Evolutionary conservation across 768 basidiomycete species (phyloP).

Genomic region (Leccinum obscurum): DNA sequence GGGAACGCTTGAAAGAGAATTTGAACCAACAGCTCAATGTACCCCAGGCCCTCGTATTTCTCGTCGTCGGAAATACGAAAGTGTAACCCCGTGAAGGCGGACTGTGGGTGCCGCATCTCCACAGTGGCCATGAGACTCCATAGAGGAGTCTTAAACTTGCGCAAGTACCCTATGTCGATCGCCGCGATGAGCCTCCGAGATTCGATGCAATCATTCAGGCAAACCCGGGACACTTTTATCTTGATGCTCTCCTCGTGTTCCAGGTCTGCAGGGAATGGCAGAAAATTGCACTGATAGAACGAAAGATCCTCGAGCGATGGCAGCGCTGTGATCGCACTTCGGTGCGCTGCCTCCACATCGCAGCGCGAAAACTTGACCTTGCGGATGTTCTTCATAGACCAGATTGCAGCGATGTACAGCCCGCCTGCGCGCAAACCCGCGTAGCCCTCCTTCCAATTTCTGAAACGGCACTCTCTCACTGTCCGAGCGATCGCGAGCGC

Average conservation of each 20-base stretch:
- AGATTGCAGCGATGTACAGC: constrained; percentile 2
- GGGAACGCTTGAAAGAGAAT: background rate
- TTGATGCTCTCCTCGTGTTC: background rate
- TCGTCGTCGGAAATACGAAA: background rate
- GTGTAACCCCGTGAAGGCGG: background rate
- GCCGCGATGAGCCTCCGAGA: background rate
- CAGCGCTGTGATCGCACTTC: constrained; percentile 15
- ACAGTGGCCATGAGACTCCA: background rate
- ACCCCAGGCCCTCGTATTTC: background rate
- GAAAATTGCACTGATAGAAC: constrained; percentile 5
- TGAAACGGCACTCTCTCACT: constrained; percentile 4
- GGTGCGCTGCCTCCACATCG: constrained; percentile 15
- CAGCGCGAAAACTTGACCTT: constrained; percentile 11
- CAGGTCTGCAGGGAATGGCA: too few species aligned
- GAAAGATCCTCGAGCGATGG: constrained; percentile 17
- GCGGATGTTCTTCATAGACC: constrained; percentile 20
- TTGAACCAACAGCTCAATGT: background rate
- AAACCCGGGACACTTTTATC: background rate
- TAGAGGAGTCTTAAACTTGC: background rate
- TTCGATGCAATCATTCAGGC: background rate
- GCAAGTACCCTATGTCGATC: background rate
- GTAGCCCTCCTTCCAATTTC: background rate
- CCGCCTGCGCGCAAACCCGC: background rate
- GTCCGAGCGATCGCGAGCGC: background rate
- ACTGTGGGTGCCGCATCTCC: background rate